Base-by-base conservation (phyloP, 768 basidiomycete genomes). In the Agaricus subrufescens region DNA sequence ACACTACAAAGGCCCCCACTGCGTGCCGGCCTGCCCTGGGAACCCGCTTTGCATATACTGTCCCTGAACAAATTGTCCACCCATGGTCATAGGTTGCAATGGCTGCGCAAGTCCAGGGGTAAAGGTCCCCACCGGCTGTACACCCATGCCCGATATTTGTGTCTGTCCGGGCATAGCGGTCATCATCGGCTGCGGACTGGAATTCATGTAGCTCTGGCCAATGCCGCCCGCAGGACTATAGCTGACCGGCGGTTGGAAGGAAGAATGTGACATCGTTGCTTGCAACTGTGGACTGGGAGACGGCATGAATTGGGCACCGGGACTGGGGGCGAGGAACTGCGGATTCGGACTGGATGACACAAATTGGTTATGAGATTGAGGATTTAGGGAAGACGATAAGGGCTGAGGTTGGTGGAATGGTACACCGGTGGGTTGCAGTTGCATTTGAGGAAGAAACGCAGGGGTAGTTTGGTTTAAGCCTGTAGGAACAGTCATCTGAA, bases 1-100 rank as follows among this genome's bases (percentile, higher is more conserved):
- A 9, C 45, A 30, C 62, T 65, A 76, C 69, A 76, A 68, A 25
- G 69, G 63, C 30, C 75, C 73, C 75, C 76, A 76, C 58, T 73
- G 73, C 34, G 66, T 64, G 14, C 64, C 54, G 45, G 59, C 57
- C 46, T 64, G 68, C 43, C 57, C 44, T 38, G 62, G 62, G 52
- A 57, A 66, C 27, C 65, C 62, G 23, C 62, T 62, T 48, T 67
- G 69, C 30, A 61, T 11, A 34, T 42, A 61, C 39, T 62, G 62
- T 57, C 59, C 58, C 46, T 63, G 68, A 12, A 39, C 52, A 39
- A 56, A 19, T 50, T 59, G 61, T 46, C 47, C 55, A 46, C 50
- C 50, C 50, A 31, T 51, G 47, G 54, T 50, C 46, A 62, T 48
- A 43, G 61, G 61, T 51, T 66, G 65, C 23, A 68, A 66, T 37